These are phyloP conservation scores for Diatrype stigma DNA, from an alignment of 2,329 filamentous ascomycete species.

Conservation along the genomic window DNA sequence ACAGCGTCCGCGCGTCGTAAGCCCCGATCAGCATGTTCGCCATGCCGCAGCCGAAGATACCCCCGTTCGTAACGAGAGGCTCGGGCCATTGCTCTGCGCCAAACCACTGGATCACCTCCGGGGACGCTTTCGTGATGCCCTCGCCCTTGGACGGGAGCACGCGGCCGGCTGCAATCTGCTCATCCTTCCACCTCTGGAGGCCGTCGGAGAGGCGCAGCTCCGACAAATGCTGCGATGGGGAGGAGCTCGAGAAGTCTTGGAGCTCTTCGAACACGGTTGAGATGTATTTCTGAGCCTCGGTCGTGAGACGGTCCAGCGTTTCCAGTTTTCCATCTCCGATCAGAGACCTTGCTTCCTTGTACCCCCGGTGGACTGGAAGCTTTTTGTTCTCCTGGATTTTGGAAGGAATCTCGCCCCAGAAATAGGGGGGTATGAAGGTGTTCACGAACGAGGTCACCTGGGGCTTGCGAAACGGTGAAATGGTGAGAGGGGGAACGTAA, in stretches of 20 bases:
- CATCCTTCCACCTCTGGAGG: neutral
- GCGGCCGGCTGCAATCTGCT: constrained; percentile 1
- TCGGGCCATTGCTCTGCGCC: constrained; percentile 10
- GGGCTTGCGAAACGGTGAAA: neutral
- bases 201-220: neutral
- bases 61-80: constrained; percentile 13
- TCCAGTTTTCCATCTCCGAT: neutral
- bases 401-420: neutral
- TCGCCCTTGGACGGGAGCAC: constrained; percentile 3
- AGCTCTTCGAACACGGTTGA: neutral
- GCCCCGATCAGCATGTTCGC: constrained; percentile 19
- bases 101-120: constrained; percentile 1
- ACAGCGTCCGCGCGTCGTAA: constrained; percentile 17
- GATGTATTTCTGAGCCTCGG: neutral
- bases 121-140: constrained; percentile 1
- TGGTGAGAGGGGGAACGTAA: no score
- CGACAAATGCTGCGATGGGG: neutral
- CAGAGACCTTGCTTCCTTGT: neutral
- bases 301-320: neutral
- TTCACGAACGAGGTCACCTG: neutral
- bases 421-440: neutral
- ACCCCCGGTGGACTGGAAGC: neutral
- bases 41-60: constrained; percentile 17
- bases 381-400: neutral
- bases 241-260: neutral